Evolutionary conservation across 345 rosid genomes (phyloP).

Genomic region (Sonneratia caseolaris): DNA sequence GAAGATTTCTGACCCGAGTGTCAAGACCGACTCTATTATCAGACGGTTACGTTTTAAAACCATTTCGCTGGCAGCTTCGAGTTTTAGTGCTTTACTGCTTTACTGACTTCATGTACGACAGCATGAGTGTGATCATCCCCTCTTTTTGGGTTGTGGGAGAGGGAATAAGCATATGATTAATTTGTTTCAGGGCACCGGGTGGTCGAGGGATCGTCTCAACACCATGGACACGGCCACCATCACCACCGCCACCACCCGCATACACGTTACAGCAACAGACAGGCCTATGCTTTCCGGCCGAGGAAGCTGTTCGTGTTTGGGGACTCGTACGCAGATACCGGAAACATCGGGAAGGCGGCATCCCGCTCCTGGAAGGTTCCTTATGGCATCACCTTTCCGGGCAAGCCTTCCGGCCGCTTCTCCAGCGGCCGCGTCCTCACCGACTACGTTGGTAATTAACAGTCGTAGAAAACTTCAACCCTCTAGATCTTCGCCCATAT

Average conservation of each 20-base stretch:
- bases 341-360: slow-evolving; percentile 24
- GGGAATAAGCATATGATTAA: not conserved
- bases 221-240: slow-evolving; percentile 7
- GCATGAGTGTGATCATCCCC: too few species aligned
- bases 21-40: not conserved
- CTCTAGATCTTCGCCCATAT: too few species aligned
- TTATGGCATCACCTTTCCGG: slow-evolving; percentile 51
- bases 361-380: slow-evolving; percentile 47
- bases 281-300: slow-evolving; percentile 13
- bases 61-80: not conserved
- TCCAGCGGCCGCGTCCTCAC: slow-evolving; percentile 56
- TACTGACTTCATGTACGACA: not conserved
- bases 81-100: not conserved
- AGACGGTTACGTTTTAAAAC: not conserved
- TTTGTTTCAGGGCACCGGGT: slow-evolving; percentile 1
- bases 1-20: too few species aligned
- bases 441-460: slow-evolving; percentile 34
- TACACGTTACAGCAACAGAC: not conserved
- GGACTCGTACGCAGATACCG: slow-evolving; percentile 59
- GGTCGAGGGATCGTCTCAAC: slow-evolving; percentile 7
- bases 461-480: not conserved
- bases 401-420: slow-evolving; percentile 54
- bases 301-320: slow-evolving; percentile 59
- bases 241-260: slow-evolving; percentile 5
- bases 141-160: not conserved